A percentile compares a stretch with the other conserved stretches of the same genome.
phyloP scores from a whole-genome alignment of 495 filamentous ascomycete species.

The Clavariopsis aquatica region DNA sequence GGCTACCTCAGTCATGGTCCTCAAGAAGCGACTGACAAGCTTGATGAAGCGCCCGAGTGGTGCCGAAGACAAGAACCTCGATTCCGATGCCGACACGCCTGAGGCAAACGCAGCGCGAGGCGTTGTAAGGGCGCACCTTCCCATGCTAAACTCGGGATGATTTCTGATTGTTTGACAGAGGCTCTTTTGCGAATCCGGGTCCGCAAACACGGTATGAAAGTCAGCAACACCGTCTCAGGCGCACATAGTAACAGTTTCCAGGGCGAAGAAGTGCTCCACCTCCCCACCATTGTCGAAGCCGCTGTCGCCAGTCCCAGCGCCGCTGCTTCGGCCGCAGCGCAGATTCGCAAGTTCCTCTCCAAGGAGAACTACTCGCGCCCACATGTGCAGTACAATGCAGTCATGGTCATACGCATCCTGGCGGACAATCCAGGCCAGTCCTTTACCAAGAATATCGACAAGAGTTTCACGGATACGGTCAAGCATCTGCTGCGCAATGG shows the following conservation, averaged over 20 bases:
- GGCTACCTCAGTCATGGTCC: conserved; percentile 26
- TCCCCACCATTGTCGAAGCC: conserved; percentile 92
- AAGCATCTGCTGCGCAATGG: conserved; percentile 75
- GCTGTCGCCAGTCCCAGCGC: conserved; percentile 89
- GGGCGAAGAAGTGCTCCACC: conserved; percentile 86
- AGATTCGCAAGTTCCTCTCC: conserved; percentile 79
- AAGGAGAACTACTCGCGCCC: conserved; percentile 63
- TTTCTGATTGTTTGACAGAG: conserved; percentile 45
- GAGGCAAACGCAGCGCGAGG: conserved; percentile 60
- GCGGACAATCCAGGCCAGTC: conserved; percentile 85
- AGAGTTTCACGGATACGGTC: conserved; percentile 71
- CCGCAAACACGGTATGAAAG: conserved; percentile 61
- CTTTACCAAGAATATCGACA: conserved; percentile 84
- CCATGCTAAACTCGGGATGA: not conserved
- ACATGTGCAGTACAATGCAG: conserved; percentile 86
- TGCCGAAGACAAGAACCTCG: conserved; percentile 23
- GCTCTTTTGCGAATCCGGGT: conserved; percentile 78
- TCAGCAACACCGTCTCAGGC: not conserved
- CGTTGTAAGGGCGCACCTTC: conserved; percentile 48
- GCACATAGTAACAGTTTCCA: conserved; percentile 39
- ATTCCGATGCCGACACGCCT: conserved; percentile 44
- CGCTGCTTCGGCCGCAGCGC: conserved; percentile 70
- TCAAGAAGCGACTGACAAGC: conserved; percentile 34
- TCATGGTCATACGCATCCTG: conserved; percentile 94
- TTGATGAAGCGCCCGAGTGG: conserved; percentile 27